phyloP scores from a whole-genome alignment of 768 basidiomycete species.

The Kwoniella pini region DNA sequence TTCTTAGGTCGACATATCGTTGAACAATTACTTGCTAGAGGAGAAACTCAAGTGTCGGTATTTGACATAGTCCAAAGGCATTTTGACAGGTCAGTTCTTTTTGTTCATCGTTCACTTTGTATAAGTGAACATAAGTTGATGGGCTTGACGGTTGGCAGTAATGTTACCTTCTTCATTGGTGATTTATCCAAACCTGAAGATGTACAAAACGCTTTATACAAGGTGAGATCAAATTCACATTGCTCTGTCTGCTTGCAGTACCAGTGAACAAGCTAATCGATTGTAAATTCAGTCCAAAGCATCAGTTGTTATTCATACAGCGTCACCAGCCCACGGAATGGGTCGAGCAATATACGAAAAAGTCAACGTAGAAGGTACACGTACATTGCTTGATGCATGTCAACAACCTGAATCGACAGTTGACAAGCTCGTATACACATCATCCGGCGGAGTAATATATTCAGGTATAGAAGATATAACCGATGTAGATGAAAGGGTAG shows the following conservation, averaged over 20 bases:
- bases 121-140: background rate
- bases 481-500: conserved; percentile 83
- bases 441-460: conserved; percentile 87
- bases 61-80: conserved; percentile 93
- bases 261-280: background rate
- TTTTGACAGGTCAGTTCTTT: conserved; percentile 57
- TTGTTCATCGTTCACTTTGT: background rate
- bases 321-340: conserved; percentile 74
- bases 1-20: conserved; percentile 77
- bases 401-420: conserved; percentile 64
- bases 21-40: conserved; percentile 74
- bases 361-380: conserved; percentile 79
- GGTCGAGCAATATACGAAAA: conserved; percentile 75
- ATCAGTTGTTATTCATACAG: conserved; percentile 93
- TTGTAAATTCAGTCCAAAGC: conserved; percentile 64
- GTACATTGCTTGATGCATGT: conserved; percentile 79
- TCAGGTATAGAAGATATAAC: conserved; percentile 72
- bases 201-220: conserved; percentile 70
- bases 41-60: conserved; percentile 71
- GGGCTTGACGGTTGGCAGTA: conserved; percentile 29
- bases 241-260: background rate
- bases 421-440: conserved; percentile 88
- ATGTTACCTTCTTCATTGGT: conserved; percentile 73
- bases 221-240: conserved; percentile 59
- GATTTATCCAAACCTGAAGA: conserved; percentile 79